phyloP scores from a whole-genome alignment of 345 rosid species.

The Pelargonium nanum region DNA sequence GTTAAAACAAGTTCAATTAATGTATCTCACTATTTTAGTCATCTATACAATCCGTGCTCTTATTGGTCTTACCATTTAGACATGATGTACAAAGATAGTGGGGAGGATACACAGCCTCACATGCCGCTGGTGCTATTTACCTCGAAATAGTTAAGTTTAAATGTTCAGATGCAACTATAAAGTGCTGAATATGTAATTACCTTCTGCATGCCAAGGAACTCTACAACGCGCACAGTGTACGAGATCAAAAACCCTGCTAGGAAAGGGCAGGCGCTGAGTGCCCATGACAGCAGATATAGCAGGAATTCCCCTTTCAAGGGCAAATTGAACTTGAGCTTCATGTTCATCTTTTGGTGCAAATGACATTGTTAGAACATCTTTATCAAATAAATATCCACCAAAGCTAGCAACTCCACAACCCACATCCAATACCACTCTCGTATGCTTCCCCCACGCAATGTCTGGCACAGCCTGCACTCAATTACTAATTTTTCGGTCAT shows the following conservation, averaged over 20 bases:
- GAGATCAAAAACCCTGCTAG: slow-evolving; percentile 79
- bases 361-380: slow-evolving; percentile 84
- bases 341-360: slow-evolving; percentile 98
- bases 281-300: slow-evolving; percentile 98
- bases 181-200: slow-evolving; percentile 10
- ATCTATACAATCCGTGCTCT: no score
- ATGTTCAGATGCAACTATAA: no score
- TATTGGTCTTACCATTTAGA: neutral
- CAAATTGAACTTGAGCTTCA: slow-evolving; percentile 94
- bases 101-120: no score
- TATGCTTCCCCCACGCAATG: slow-evolving; percentile 77
- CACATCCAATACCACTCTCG: slow-evolving; percentile 66
- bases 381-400: slow-evolving; percentile 76
- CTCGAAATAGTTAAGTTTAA: no score
- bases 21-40: no score
- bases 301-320: slow-evolving; percentile 91
- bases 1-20: no score
- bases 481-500: neutral
- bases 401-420: slow-evolving; percentile 99
- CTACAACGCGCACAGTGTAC: slow-evolving; percentile 91
- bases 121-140: no score
- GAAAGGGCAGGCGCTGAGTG: slow-evolving; percentile 73
- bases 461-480: slow-evolving; percentile 48
- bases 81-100: neutral
- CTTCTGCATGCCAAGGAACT: slow-evolving; percentile 91